Percentiles rank a stretch among this genome's conserved stretches.
Conservation (phyloP, 2,329 filamentous ascomycete genomes). For the Chaetomiaceae sp. region DNA sequence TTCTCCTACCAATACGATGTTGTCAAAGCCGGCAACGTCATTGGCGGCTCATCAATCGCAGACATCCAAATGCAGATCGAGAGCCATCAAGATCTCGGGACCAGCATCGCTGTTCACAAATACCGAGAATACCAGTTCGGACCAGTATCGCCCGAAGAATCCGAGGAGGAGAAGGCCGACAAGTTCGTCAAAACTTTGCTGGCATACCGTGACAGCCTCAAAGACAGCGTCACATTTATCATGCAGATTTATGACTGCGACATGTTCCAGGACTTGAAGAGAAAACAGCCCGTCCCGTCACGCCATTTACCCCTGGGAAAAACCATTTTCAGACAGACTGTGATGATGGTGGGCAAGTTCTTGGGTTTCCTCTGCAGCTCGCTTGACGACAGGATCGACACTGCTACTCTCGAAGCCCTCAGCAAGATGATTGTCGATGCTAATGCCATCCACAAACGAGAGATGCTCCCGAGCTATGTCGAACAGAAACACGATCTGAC, state of each 20-base stretch:
- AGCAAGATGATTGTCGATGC: slow-evolving; percentile 31
- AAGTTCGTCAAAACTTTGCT: slow-evolving; percentile 19
- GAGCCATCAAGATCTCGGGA: slow-evolving; percentile 12
- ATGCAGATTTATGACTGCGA: slow-evolving; percentile 7
- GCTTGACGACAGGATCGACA: slow-evolving; percentile 21
- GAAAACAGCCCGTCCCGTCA: slow-evolving; percentile 1
- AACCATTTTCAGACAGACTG: slow-evolving; percentile 10
- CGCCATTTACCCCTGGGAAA: slow-evolving; percentile 7
- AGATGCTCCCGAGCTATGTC: slow-evolving; percentile 31
- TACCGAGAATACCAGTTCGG: slow-evolving; percentile 18
- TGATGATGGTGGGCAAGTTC: slow-evolving; percentile 24
- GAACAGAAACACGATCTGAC: slow-evolving; percentile 16
- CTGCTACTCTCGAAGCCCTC: slow-evolving; percentile 18
- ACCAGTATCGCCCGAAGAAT: slow-evolving; percentile 1
- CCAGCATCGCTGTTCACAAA: slow-evolving; percentile 28
- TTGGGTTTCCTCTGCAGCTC: slow-evolving; percentile 24
- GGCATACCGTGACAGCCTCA: slow-evolving; percentile 2
- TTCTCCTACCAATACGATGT: slow-evolving; percentile 20
- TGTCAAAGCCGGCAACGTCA: slow-evolving; percentile 21
- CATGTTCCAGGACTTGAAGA: slow-evolving; percentile 4
- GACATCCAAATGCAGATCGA: slow-evolving; percentile 7
- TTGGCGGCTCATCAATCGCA: slow-evolving; percentile 12
- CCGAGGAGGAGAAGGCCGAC: slow-evolving; percentile 18
- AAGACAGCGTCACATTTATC: slow-evolving; percentile 10
- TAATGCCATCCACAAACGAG: slow-evolving; percentile 31